Evolutionary conservation across 805 yeast genomes (phyloP).

Genomic region (Zygosaccharomyces kombuchaensis): DNA sequence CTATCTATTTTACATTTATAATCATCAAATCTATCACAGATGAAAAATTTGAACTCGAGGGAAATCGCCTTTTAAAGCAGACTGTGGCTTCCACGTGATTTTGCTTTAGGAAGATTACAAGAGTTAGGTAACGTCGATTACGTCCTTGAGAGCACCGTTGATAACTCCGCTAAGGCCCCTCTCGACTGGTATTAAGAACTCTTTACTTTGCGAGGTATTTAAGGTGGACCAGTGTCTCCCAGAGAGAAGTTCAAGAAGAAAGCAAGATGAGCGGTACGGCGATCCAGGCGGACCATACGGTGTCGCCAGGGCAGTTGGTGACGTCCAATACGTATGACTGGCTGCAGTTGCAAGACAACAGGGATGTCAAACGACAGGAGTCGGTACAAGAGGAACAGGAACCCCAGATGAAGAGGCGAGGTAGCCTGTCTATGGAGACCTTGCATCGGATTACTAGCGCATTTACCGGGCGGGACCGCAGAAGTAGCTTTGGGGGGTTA

Average conservation of each 20-base stretch:
- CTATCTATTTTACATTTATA: conserved; percentile 1
- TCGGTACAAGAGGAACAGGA: not conserved
- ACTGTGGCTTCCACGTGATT: conserved; percentile 14
- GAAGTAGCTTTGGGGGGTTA: conserved; percentile 6
- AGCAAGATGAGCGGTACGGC: not conserved
- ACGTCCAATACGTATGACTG: conserved; percentile 23
- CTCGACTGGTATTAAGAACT: not conserved
- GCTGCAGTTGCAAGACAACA: conserved; percentile 18
- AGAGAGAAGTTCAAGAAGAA: not conserved
- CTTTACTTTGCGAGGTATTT: not conserved
- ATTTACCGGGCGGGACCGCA: conserved; percentile 4
- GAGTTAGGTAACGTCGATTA: not conserved
- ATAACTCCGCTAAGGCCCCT: not conserved
- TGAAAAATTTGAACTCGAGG: conserved; percentile 4
- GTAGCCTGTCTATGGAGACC: not conserved
- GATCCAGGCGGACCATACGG: conserved; percentile 12
- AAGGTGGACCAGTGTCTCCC: not conserved
- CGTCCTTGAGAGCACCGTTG: not conserved
- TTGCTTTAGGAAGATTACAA: not conserved
- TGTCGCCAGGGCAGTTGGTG: conserved; percentile 12
- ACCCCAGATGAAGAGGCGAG: not conserved
- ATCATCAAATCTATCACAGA: not conserved
- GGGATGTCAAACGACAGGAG: not conserved
- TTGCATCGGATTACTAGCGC: conserved; percentile 3
- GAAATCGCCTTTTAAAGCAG: not conserved